A percentile compares a stretch with the other conserved stretches of the same genome.
Evolutionary conservation across 169 alveolate genomes (phyloP).

Genomic region (Cystoisospora suis): DNA sequence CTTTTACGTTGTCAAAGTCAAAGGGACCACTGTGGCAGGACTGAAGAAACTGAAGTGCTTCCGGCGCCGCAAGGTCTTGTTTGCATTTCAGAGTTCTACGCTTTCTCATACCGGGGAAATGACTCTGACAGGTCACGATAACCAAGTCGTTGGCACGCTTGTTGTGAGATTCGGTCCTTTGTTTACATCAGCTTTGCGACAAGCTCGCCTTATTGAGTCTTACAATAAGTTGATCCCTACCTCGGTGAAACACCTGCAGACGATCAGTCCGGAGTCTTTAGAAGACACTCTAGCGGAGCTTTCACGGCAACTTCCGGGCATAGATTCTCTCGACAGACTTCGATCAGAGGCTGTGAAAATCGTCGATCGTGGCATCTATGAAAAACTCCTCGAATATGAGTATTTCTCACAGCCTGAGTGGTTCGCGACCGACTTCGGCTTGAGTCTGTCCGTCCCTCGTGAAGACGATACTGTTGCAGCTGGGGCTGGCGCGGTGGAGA

Average conservation of each 20-base stretch:
- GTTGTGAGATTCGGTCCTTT: not conserved
- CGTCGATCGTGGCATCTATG: not conserved
- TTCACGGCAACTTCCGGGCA: constrained; percentile 2
- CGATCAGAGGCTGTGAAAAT: not conserved
- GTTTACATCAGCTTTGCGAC: not conserved
- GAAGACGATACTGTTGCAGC: not conserved
- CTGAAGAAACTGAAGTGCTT: not conserved
- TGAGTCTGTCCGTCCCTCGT: not conserved
- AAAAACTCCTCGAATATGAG: not conserved
- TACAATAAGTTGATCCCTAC: not conserved
- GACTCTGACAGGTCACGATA: not conserved
- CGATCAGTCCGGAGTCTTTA: not conserved
- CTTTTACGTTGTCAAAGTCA: not conserved
- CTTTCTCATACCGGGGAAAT: not conserved
- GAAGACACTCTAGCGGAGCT: not conserved
- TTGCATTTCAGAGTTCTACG: not conserved
- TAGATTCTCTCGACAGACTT: not conserved
- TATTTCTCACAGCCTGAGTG: not conserved
- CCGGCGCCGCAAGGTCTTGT: not conserved
- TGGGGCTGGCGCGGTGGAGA: not conserved
- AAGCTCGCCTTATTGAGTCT: not conserved
- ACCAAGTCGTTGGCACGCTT: not conserved
- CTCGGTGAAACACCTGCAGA: not conserved
- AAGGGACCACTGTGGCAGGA: not conserved
- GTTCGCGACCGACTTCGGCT: constrained; percentile 8